Percentiles rank a stretch among this genome's conserved stretches.
Evolutionary conservation across 1,284 basidiomycete genomes (phyloP).

Genomic region (Malassezia slooffiae): DNA sequence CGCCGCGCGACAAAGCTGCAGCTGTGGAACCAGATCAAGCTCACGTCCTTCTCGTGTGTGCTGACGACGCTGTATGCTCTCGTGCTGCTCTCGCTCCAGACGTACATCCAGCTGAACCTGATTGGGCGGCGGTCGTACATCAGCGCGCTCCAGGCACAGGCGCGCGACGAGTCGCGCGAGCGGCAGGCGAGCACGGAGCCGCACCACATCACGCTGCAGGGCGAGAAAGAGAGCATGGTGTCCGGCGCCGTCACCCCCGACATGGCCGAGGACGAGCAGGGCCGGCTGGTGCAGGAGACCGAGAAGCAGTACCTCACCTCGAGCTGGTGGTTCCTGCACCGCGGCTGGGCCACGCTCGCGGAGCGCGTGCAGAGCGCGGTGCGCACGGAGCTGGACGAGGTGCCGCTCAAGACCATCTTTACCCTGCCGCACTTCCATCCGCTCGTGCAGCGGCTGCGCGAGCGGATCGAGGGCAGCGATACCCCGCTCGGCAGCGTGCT

Average conservation of each 20-base stretch:
- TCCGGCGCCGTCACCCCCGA: background rate
- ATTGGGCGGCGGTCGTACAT: constrained; percentile 74
- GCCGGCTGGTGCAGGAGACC: constrained; percentile 50
- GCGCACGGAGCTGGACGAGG: constrained; percentile 7
- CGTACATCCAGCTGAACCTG: constrained; percentile 68
- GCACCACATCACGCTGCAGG: constrained; percentile 12
- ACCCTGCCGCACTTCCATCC: constrained; percentile 58
- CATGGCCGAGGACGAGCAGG: background rate
- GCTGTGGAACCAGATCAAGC: constrained; percentile 45
- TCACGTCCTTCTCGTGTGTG: constrained; percentile 64
- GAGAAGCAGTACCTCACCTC: constrained; percentile 71
- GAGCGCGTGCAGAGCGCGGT: constrained; percentile 62
- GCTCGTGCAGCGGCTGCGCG: constrained; percentile 60
- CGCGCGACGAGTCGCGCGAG: background rate
- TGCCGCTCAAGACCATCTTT: constrained; percentile 65
- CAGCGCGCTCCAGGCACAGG: constrained; percentile 55
- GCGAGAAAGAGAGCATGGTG: background rate
- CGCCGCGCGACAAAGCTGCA: constrained; percentile 23
- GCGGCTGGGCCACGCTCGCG: constrained; percentile 72
- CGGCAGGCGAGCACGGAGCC: background rate
- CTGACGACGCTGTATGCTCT: constrained; percentile 71
- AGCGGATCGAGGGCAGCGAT: constrained; percentile 51
- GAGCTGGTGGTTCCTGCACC: constrained; percentile 80
- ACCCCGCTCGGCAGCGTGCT: constrained; percentile 41
- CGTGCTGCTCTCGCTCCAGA: constrained; percentile 67